phyloP scores from a whole-genome alignment of 768 basidiomycete species.

The Rickenella mellea region DNA sequence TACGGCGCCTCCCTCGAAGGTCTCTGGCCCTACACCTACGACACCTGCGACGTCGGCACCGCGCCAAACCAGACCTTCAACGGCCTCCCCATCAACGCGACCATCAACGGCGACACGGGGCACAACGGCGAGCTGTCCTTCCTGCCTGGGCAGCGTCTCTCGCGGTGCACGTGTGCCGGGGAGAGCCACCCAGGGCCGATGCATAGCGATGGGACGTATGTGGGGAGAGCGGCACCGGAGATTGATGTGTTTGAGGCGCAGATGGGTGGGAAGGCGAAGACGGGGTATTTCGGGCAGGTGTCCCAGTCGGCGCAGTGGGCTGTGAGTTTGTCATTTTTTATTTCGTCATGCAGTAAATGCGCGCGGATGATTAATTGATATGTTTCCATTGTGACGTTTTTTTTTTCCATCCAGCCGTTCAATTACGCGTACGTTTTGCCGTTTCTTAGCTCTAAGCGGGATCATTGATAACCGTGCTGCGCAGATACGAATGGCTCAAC shows the following conservation, averaged over 20 bases:
- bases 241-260: conserved; percentile 89
- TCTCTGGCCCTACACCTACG: conserved; percentile 60
- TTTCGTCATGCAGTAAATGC: conserved; percentile 3
- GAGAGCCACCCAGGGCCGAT: conserved; percentile 81
- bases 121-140: conserved; percentile 49
- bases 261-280: conserved; percentile 17
- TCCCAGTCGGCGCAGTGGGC: conserved; percentile 84
- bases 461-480: background rate
- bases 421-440: conserved; percentile 29
- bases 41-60: conserved; percentile 78
- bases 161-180: conserved; percentile 76
- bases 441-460: background rate
- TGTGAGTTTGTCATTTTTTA: conserved; percentile 31
- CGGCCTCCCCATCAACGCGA: conserved; percentile 55
- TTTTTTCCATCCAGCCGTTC: conserved; percentile 45
- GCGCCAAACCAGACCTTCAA: conserved; percentile 72
- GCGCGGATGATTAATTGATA: no score
- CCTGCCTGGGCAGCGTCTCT: conserved; percentile 73
- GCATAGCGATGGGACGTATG: conserved; percentile 62
- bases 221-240: conserved; percentile 80
- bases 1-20: conserved; percentile 29
- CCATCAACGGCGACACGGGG: conserved; percentile 42
- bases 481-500: conserved; percentile 56
- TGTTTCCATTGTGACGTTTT: no score
- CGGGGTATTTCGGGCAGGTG: conserved; percentile 48